phyloP scores from a whole-genome alignment of 2,329 filamentous ascomycete species.

The Exophiala alcalophila region DNA sequence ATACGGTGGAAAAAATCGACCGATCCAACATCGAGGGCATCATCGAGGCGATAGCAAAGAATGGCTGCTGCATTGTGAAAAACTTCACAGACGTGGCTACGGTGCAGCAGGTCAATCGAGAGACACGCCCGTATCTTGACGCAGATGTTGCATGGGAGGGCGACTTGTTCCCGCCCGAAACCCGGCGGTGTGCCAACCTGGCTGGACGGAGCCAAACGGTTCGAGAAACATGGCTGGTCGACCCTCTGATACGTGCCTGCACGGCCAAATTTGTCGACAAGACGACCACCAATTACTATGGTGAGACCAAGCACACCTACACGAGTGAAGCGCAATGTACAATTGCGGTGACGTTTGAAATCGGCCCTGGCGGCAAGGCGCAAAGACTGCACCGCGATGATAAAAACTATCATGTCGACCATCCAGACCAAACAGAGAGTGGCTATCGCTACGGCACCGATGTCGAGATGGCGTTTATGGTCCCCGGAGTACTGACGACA shows the following conservation, averaged over 20 bases:
- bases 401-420: conserved; percentile 39
- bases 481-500: conserved; percentile 20
- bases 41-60: conserved; percentile 33
- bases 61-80: conserved; percentile 35
- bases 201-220: conserved; percentile 37
- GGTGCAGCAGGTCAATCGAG: conserved; percentile 30
- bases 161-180: conserved; percentile 8
- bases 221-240: conserved; percentile 37
- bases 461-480: conserved; percentile 5
- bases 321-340: conserved; percentile 37
- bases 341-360: conserved; percentile 39
- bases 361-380: conserved; percentile 33
- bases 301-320: conserved; percentile 30
- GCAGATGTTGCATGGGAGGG: conserved; percentile 1
- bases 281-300: conserved; percentile 36
- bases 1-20: conserved; percentile 1
- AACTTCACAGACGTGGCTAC: conserved; percentile 33
- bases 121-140: conserved; percentile 32
- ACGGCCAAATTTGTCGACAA: conserved; percentile 36
- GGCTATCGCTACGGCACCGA: conserved; percentile 4
- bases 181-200: conserved; percentile 1
- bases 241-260: conserved; percentile 29
- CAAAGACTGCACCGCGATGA: conserved; percentile 40
- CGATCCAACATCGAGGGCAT: conserved; percentile 22
- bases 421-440: conserved; percentile 18